Evolutionary conservation across 345 rosid genomes (phyloP).

Genomic region (Gossypium arboreum): DNA sequence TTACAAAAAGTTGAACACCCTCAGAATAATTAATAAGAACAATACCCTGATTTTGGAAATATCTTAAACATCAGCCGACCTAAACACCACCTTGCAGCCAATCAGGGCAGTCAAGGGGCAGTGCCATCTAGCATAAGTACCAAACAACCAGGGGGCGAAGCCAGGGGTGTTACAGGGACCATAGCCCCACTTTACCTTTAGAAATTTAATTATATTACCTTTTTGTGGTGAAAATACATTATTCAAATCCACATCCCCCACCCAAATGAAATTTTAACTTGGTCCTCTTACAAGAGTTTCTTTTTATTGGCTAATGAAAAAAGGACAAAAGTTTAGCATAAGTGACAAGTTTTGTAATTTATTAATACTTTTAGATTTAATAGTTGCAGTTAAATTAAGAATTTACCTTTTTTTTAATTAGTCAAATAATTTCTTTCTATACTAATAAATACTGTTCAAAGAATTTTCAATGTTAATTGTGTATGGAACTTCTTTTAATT

Average conservation of each 20-base stretch:
- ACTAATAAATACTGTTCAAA: too few relatives aligned
- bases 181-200: not conserved
- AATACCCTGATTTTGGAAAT: conserved; percentile 1
- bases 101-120: not conserved
- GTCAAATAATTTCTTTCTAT: too few relatives aligned
- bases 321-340: not conserved
- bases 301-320: not conserved
- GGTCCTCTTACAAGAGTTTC: too few relatives aligned
- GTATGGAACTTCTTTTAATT: too few relatives aligned
- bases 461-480: too few relatives aligned
- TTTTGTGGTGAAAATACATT: not conserved
- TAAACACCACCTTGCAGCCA: not conserved
- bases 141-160: not conserved
- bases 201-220: not conserved
- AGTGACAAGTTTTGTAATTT: not conserved
- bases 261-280: too few relatives aligned
- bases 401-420: too few relatives aligned
- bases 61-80: not conserved
- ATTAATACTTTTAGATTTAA: not conserved
- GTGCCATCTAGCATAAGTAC: not conserved
- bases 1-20: not conserved
- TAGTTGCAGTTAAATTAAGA: not conserved
- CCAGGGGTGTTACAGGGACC: not conserved
- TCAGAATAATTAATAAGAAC: not conserved
- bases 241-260: not conserved